Evolutionary conservation across 2,329 filamentous ascomycete genomes (phyloP), one percentile per base, ranked within the genome.

Genomic region (Chrysoporthe cubensis): DNA sequence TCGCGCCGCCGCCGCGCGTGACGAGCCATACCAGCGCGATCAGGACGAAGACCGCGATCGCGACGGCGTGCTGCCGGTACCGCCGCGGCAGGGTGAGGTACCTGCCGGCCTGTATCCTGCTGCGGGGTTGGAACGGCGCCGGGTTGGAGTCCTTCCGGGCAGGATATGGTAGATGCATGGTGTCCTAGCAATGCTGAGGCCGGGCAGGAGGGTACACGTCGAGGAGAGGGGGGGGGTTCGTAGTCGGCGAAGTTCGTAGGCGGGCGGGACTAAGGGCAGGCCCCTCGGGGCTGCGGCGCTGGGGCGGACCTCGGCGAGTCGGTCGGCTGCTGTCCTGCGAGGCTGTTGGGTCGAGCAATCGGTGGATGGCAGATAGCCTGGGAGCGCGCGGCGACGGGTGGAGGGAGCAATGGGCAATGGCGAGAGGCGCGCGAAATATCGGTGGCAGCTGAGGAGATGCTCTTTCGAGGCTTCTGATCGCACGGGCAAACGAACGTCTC

Each of bases 161-260:
- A 66, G 94, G 94, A 74, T 96, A 90, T 71, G 94, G 93, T 84
- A 95, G 94, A 79, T 97, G 94, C 93, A 97, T 96, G 73, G 74
- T 83, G 75, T 37, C 40, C 63, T 56, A 26, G 46, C 8, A 21
- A 32, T 21, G 44, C 34, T 37, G 11, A 44, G 4, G 34, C 42
- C 18, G 18, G 44, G 37, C 18, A 32, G 9, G 52, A 50, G 59
- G 50, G 8, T 44, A 34, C 46, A 46, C 3, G 62, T 44, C 40
- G 44, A 44, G 46, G 26, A 40, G 37, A 1, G 37, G 37, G 37
- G 37, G 37, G 11, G 50, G 21, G 26, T 37, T 42, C 44, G 66
- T 5, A n/a, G 21, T 42, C 57, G 40, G 32, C 18, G 57, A 26
- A 42, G 57, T 18, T 46, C 26, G 26, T 34, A 8, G 21, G 21